Evolutionary conservation across 371 early-diverging fungal species (phyloP).

Genomic region (Mortierella sp.): DNA sequence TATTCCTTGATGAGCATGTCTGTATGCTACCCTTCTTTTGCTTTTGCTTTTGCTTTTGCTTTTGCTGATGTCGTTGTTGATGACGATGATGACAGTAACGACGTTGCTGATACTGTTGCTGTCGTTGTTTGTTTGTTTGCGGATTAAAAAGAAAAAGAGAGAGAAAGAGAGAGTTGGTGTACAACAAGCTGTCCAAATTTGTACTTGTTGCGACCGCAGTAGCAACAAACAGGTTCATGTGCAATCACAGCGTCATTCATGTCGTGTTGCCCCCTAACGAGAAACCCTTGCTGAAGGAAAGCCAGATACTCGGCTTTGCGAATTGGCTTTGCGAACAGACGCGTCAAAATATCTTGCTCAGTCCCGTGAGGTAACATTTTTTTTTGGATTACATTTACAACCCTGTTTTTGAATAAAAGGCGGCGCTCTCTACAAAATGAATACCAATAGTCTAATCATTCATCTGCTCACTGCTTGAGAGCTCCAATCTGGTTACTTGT

Average conservation of each 20-base stretch:
- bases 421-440: too few species aligned
- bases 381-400: background rate
- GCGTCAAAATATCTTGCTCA: background rate
- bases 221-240: too few species aligned
- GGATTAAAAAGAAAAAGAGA: too few species aligned
- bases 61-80: background rate
- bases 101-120: background rate
- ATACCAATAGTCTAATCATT: too few species aligned
- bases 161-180: background rate
- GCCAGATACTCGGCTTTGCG: too few species aligned
- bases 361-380: background rate
- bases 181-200: background rate
- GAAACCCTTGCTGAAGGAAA: too few species aligned
- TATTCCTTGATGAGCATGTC: conserved; percentile 78
- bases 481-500: too few species aligned
- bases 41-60: conserved; percentile 15
- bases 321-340: too few species aligned
- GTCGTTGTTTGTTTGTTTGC: background rate
- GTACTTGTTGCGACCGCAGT: background rate
- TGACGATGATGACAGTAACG: background rate
- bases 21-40: background rate
- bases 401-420: too few species aligned
- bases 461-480: too few species aligned
- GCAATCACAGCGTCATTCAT: too few species aligned
- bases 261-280: too few species aligned